Percentiles rank a stretch among this genome's conserved stretches.
Evolutionary conservation across 768 basidiomycete species (phyloP).

Genomic region (Pisolithus orientalis): DNA sequence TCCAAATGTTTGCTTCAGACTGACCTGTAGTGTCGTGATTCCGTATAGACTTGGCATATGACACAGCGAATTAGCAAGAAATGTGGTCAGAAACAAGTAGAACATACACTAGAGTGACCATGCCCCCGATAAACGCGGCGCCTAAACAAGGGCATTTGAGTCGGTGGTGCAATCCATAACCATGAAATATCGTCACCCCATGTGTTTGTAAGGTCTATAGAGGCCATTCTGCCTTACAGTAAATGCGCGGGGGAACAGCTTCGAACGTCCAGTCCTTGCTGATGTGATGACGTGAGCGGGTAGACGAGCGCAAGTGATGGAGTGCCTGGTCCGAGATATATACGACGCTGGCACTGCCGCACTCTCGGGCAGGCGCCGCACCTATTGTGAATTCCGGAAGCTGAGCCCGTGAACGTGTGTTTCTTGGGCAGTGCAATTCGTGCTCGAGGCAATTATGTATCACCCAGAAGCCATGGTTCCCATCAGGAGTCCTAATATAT

Average conservation of each 20-base stretch:
- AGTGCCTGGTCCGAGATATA: neutral
- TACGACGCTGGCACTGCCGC: neutral
- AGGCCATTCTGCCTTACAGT: neutral
- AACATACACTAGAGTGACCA: neutral
- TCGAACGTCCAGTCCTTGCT: too few species aligned
- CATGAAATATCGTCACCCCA: neutral
- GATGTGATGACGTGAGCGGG: too few species aligned
- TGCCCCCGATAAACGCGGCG: neutral
- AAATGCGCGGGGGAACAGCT: too few species aligned
- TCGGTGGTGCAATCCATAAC: neutral
- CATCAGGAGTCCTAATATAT: too few species aligned
- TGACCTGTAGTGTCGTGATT: neutral
- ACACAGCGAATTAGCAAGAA: neutral
- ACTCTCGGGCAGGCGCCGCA: neutral
- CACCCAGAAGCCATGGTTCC: too few species aligned
- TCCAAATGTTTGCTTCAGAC: neutral
- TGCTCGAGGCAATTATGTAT: too few species aligned
- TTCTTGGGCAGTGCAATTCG: too few species aligned
- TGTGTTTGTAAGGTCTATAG: neutral
- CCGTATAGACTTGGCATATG: neutral
- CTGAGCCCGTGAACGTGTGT: too few species aligned
- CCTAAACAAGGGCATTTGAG: neutral
- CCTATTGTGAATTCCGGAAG: neutral
- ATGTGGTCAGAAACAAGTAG: neutral
- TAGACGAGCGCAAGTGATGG: too few species aligned